A percentile compares a stretch with the other conserved stretches of the same genome.
Evolutionary conservation across 2,329 filamentous ascomycete genomes (phyloP).

Genomic region (Atkinsonella hypoxylon): DNA sequence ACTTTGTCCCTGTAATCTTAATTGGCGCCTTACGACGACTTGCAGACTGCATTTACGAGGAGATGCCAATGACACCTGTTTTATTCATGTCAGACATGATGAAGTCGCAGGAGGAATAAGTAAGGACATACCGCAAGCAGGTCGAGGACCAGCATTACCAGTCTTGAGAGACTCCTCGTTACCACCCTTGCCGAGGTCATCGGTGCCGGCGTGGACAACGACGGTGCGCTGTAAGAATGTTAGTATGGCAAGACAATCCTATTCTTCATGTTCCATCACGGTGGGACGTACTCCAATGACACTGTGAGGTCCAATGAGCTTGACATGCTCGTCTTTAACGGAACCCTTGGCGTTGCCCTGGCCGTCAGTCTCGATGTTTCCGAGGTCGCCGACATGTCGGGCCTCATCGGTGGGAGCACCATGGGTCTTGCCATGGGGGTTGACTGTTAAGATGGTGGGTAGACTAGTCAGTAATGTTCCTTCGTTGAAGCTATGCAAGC

Average conservation of each 20-base stretch:
- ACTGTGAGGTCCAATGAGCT: constrained; percentile 93
- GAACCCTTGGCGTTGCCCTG: constrained; percentile 83
- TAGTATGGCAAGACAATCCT: neutral
- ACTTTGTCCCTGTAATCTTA: neutral
- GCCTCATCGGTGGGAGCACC: constrained; percentile 71
- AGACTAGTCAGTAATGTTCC: neutral
- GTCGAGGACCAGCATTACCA: constrained; percentile 84
- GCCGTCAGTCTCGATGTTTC: constrained; percentile 91
- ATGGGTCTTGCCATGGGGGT: constrained; percentile 87
- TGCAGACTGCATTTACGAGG: constrained; percentile 40
- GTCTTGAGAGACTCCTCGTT: constrained; percentile 97
- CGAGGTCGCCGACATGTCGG: constrained; percentile 94
- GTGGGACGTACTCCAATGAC: constrained; percentile 68
- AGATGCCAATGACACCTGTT: constrained; percentile 78
- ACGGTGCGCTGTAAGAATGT: constrained; percentile 62
- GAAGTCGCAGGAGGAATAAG: neutral
- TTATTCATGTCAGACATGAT: constrained; percentile 8
- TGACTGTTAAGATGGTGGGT: constrained; percentile 49
- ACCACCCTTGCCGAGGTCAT: constrained; percentile 87
- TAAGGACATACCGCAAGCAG: constrained; percentile 71
- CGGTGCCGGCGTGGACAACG: constrained; percentile 87
- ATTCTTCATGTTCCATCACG: neutral
- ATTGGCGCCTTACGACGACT: neutral
- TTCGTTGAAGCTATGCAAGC: neutral
- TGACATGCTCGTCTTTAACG: constrained; percentile 69